Evolutionary conservation across 352 stramenopile genomes (phyloP).

Genomic region (Globisporangium camurandrum): DNA sequence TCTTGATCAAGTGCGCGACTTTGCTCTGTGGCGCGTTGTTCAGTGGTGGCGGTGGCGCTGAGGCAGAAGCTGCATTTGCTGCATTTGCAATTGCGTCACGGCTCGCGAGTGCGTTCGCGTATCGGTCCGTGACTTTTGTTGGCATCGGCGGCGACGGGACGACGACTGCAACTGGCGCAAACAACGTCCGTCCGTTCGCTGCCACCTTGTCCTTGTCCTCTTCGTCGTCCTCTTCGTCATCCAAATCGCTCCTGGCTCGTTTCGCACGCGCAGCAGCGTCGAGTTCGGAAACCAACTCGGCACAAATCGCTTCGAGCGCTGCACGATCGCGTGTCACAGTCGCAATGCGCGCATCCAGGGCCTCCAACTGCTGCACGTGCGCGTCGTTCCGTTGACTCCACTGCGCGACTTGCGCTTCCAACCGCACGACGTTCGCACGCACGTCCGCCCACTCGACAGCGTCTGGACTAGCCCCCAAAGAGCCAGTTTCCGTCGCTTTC

Average conservation of each 20-base stretch:
- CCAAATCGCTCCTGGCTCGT: constrained; percentile 7
- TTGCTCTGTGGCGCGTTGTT: constrained; percentile 26
- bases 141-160: constrained; percentile 1
- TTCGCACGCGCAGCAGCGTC: constrained; percentile 12
- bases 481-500: too few relatives aligned
- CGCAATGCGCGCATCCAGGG: constrained; percentile 32
- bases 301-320: constrained; percentile 47
- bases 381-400: constrained; percentile 50
- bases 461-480: background rate
- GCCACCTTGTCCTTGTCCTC: constrained; percentile 7
- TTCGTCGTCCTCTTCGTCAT: constrained; percentile 6
- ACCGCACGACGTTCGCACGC: constrained; percentile 36
- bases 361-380: constrained; percentile 42
- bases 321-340: constrained; percentile 40
- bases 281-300: constrained; percentile 56
- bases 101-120: constrained; percentile 38
- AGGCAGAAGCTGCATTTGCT: constrained; percentile 2
- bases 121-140: constrained; percentile 37
- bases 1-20: constrained; percentile 65
- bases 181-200: constrained; percentile 2
- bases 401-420: constrained; percentile 37
- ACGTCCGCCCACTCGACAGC: constrained; percentile 11
- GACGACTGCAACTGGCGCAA: constrained; percentile 4
- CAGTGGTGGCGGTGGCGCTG: constrained; percentile 5
- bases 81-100: too few relatives aligned